Conservation (phyloP, 108 stramenopile species). For the Bacterosira constricta region DNA sequence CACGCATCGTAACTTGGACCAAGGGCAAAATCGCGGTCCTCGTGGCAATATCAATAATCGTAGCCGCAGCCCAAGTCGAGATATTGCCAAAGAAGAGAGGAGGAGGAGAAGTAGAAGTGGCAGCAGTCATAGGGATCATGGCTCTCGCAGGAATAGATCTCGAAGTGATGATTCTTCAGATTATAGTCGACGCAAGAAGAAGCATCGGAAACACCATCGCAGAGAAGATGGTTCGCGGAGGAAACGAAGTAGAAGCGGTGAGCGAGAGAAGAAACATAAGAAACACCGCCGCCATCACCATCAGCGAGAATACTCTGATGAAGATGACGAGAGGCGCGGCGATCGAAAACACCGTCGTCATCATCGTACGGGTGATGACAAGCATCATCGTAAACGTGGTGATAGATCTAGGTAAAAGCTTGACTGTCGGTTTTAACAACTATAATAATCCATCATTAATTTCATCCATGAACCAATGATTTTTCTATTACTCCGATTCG, state of each 20-base stretch:
- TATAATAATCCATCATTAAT: no score
- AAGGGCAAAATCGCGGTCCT: not conserved
- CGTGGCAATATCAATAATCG: not conserved
- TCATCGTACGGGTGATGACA: no score
- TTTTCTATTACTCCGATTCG: no score
- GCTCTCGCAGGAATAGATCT: not conserved
- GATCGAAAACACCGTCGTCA: conserved; percentile 2
- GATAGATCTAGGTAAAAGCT: no score
- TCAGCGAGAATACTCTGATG: conserved; percentile 21
- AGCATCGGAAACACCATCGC: conserved; percentile 18
- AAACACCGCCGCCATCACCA: conserved; percentile 33
- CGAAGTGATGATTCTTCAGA: conserved; percentile 7
- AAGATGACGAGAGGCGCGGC: conserved; percentile 5
- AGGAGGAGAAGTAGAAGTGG: conserved; percentile 6
- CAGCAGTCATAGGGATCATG: not conserved
- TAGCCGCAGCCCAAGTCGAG: conserved; percentile 23
- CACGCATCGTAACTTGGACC: not conserved
- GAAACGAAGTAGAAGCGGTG: conserved; percentile 32
- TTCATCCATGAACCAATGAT: no score
- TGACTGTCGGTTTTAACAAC: no score
- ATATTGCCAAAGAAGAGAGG: not conserved
- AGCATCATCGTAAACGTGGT: not conserved
- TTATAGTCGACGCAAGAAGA: conserved; percentile 17
- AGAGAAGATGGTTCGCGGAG: conserved; percentile 7
- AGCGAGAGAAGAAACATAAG: conserved; percentile 28